A percentile compares a stretch with the other conserved stretches of the same genome.
phyloP scores from a whole-genome alignment of 2,329 filamentous ascomycete genomes.

The Fusarium nelsonii region DNA sequence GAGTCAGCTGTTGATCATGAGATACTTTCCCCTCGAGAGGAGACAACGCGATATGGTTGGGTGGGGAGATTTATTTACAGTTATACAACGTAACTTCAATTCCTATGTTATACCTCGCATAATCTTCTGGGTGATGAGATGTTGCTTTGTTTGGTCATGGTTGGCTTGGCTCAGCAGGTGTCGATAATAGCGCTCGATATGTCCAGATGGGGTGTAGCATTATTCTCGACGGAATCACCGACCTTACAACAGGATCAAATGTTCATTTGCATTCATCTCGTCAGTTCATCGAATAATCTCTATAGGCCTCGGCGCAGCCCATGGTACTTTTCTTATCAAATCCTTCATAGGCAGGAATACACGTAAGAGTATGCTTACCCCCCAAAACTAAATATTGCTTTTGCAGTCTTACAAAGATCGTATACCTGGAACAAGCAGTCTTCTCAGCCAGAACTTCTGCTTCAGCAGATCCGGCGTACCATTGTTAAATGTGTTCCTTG shows the following conservation, averaged over 20 bases:
- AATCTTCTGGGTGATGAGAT: background rate
- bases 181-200: background rate
- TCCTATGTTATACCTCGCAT: conserved; percentile 22
- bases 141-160: background rate
- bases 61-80: background rate
- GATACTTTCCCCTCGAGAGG: background rate
- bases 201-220: background rate
- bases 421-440: too few relatives aligned
- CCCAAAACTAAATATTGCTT: too few relatives aligned
- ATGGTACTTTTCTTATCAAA: too few relatives aligned
- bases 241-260: background rate
- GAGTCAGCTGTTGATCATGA: conserved; percentile 25
- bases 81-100: conserved; percentile 18
- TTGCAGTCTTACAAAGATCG: too few relatives aligned
- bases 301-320: too few relatives aligned
- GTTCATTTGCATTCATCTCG: background rate
- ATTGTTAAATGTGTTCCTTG: too few relatives aligned
- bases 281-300: too few relatives aligned
- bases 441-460: too few relatives aligned
- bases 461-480: too few relatives aligned
- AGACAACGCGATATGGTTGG: conserved; percentile 18
- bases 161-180: background rate
- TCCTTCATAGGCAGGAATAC: too few relatives aligned
- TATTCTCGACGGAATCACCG: background rate
- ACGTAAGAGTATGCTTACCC: too few relatives aligned